Percentiles rank a stretch among this genome's conserved stretches.
Conservation (phyloP, 805 yeast genomes). For the Lachancea nothofagi region DNA sequence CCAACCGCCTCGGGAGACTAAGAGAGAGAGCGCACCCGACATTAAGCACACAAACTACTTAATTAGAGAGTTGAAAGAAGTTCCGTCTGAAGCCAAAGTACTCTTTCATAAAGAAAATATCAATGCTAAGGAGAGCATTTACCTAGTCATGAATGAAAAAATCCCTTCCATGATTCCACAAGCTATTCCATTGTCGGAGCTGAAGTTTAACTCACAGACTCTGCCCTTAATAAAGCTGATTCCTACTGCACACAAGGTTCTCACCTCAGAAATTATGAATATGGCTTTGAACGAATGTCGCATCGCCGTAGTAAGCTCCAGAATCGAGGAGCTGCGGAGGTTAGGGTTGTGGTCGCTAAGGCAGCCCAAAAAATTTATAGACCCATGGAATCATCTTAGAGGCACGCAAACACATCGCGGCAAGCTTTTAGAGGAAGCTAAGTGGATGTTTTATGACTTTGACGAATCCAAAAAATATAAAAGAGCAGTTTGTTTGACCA, state of each 20-base stretch:
- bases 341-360: conserved; percentile 86
- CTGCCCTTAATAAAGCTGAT: conserved; percentile 75
- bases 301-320: conserved; percentile 78
- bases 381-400: conserved; percentile 45
- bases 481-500: conserved; percentile 58
- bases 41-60: neutral
- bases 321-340: conserved; percentile 87
- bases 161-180: conserved; percentile 52
- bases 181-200: conserved; percentile 70
- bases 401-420: conserved; percentile 63
- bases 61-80: neutral
- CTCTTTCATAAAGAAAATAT: conserved; percentile 33
- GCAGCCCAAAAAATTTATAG: conserved; percentile 68
- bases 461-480: conserved; percentile 65
- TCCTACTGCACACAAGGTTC: conserved; percentile 79
- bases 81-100: conserved; percentile 12
- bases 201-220: conserved; percentile 83
- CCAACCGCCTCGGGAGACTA: neutral
- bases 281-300: conserved; percentile 84
- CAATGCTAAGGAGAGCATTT: conserved; percentile 41
- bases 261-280: conserved; percentile 81
- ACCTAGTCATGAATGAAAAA: conserved; percentile 44
- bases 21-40: neutral
- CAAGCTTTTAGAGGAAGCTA: conserved; percentile 64
- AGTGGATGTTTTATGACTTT: conserved; percentile 78